phyloP scores from a whole-genome alignment of 176 grass and related monocot genomes.

The Oryza glaberrima region DNA sequence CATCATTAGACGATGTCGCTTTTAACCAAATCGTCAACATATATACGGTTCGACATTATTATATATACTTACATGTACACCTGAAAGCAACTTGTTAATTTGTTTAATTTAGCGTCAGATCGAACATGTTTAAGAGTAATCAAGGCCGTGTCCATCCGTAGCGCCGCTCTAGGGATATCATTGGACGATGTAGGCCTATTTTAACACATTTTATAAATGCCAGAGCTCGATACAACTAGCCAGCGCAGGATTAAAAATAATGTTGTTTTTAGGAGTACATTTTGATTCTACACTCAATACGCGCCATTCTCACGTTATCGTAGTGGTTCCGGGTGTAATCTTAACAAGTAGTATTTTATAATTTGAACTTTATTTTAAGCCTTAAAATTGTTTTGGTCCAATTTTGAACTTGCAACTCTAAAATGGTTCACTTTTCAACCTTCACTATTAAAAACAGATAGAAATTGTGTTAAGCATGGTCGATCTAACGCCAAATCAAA shows the following conservation, averaged over 20 bases:
- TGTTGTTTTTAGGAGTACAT: neutral
- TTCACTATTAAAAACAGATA: no score
- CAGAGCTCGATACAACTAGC: neutral
- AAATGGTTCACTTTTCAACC: no score
- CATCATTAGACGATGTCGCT: neutral
- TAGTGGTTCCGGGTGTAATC: no score
- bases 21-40: slow-evolving; percentile 17
- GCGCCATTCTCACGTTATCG: no score
- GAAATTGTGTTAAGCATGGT: no score
- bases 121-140: neutral
- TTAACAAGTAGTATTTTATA: no score
- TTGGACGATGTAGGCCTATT: neutral
- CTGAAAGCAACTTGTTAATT: slow-evolving; percentile 22
- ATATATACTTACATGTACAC: neutral
- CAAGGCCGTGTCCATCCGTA: neutral
- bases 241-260: neutral
- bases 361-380: no score
- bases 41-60: neutral
- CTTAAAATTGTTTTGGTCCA: no score
- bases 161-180: neutral
- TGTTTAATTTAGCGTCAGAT: neutral
- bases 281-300: neutral
- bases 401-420: no score
- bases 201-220: neutral
- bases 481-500: no score